A percentile compares a stretch with the other conserved stretches of the same genome.
Evolutionary conservation across 305 asterid genomes (phyloP).

Genomic region (Striga hermonthica): DNA sequence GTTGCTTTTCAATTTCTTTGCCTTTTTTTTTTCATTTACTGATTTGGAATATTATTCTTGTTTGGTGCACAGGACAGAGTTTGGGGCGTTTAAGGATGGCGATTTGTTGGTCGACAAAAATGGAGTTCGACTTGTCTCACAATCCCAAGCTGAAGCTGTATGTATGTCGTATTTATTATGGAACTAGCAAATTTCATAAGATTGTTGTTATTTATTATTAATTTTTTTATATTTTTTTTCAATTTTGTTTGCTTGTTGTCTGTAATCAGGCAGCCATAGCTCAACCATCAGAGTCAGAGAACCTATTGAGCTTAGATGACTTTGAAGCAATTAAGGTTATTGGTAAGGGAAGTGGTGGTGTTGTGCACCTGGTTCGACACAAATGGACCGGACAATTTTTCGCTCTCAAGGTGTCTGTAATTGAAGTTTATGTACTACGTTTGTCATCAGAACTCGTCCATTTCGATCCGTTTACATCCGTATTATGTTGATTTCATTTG

Average conservation of each 20-base stretch:
- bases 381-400: conserved; percentile 75
- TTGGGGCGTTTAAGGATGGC: conserved; percentile 70
- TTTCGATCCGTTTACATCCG: too few relatives aligned
- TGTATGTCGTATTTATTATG: not conserved
- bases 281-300: conserved; percentile 48
- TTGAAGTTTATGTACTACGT: too few relatives aligned
- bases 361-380: conserved; percentile 68
- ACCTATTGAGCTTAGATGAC: conserved; percentile 64
- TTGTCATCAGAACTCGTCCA: too few relatives aligned
- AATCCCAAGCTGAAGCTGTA: conserved; percentile 45
- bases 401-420: conserved; percentile 55
- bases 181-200: not conserved
- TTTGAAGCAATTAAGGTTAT: conserved; percentile 71
- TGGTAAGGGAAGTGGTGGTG: conserved; percentile 74
- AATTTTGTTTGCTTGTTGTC: not conserved
- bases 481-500: not conserved
- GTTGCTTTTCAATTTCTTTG: not conserved
- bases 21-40: not conserved
- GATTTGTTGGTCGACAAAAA: conserved; percentile 67
- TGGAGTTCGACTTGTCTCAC: conserved; percentile 58
- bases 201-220: not conserved
- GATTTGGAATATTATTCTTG: not conserved
- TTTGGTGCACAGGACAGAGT: conserved; percentile 47
- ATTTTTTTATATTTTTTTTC: conserved; percentile 7
- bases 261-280: conserved; percentile 50